phyloP scores from a whole-genome alignment of 495 filamentous ascomycete genomes.

The Cenococcum geophilum region DNA sequence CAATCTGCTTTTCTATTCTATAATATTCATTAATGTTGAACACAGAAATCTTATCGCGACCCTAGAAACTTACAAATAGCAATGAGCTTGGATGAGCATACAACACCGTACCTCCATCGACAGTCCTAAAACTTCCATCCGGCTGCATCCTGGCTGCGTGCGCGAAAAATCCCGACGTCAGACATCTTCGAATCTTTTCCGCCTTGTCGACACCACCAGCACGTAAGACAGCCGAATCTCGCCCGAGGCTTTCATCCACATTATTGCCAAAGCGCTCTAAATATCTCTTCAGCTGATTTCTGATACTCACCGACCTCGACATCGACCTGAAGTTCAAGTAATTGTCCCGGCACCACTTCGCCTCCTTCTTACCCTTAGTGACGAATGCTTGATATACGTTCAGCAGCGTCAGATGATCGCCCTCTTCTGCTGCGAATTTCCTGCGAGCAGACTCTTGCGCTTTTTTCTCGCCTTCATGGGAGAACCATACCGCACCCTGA shows the following conservation, averaged over 20 bases:
- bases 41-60: background rate
- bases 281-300: slow-evolving; percentile 78
- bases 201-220: slow-evolving; percentile 45
- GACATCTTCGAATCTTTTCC: slow-evolving; percentile 75
- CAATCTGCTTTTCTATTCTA: slow-evolving; percentile 93
- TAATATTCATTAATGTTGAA: slow-evolving; percentile 27
- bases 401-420: slow-evolving; percentile 88
- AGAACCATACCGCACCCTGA: slow-evolving; percentile 73
- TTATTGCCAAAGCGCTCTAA: slow-evolving; percentile 77
- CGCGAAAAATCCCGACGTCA: slow-evolving; percentile 89
- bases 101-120: slow-evolving; percentile 64
- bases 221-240: slow-evolving; percentile 30
- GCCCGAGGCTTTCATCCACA: slow-evolving; percentile 53
- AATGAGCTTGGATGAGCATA: slow-evolving; percentile 89
- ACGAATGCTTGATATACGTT: slow-evolving; percentile 92
- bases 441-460: slow-evolving; percentile 62
- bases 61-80: slow-evolving; percentile 65
- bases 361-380: slow-evolving; percentile 76
- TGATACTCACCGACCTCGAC: slow-evolving; percentile 75
- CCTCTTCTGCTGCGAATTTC: slow-evolving; percentile 89
- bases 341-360: slow-evolving; percentile 81
- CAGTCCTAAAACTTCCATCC: slow-evolving; percentile 82
- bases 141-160: slow-evolving; percentile 94
- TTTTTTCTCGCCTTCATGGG: slow-evolving; percentile 70
- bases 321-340: slow-evolving; percentile 79